These are phyloP conservation scores for Pugionium cornutum DNA, from an alignment of 345 rosid genomes.

Conservation along the genomic window DNA sequence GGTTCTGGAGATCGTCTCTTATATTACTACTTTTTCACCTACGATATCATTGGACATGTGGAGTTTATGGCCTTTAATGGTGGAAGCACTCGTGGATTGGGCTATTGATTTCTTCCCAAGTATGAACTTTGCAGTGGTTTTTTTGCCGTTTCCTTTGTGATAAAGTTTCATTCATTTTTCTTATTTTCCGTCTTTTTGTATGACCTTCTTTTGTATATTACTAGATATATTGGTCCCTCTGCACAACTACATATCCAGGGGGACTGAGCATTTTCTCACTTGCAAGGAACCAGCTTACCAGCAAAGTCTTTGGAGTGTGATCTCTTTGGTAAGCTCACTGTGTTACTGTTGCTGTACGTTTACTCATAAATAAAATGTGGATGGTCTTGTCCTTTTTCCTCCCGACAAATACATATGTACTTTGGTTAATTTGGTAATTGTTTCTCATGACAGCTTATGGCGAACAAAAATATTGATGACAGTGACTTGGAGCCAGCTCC, in stretches of 20 bases:
- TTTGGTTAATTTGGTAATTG: slow-evolving; percentile 10
- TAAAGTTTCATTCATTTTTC: slow-evolving; percentile 10
- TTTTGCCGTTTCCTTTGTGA: not conserved
- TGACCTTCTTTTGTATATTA: slow-evolving; percentile 21
- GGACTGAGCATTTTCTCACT: slow-evolving; percentile 73
- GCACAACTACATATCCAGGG: slow-evolving; percentile 93
- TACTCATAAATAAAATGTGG: not conserved
- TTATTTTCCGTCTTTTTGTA: not conserved
- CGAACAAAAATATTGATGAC: slow-evolving; percentile 83
- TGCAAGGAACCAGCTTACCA: slow-evolving; percentile 97
- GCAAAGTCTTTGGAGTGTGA: slow-evolving; percentile 91
- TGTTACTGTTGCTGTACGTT: slow-evolving; percentile 5
- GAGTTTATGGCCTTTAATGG: slow-evolving; percentile 97
- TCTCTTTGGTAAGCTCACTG: slow-evolving; percentile 69
- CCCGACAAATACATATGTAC: not conserved
- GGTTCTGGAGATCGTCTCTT: slow-evolving; percentile 94
- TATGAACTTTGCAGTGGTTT: slow-evolving; percentile 27
- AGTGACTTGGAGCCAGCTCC: slow-evolving; percentile 95
- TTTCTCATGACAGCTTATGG: slow-evolving; percentile 60
- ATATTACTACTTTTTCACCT: slow-evolving; percentile 93
- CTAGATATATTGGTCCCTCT: slow-evolving; percentile 93
- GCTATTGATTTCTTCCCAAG: slow-evolving; percentile 98
- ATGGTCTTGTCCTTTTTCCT: slow-evolving; percentile 6
- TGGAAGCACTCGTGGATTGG: slow-evolving; percentile 93
- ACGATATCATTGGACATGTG: slow-evolving; percentile 94